Evolutionary conservation across 352 stramenopile genomes (phyloP), one percentile per base, ranked within the genome.

Genomic region (Pythium grandisporangium): DNA sequence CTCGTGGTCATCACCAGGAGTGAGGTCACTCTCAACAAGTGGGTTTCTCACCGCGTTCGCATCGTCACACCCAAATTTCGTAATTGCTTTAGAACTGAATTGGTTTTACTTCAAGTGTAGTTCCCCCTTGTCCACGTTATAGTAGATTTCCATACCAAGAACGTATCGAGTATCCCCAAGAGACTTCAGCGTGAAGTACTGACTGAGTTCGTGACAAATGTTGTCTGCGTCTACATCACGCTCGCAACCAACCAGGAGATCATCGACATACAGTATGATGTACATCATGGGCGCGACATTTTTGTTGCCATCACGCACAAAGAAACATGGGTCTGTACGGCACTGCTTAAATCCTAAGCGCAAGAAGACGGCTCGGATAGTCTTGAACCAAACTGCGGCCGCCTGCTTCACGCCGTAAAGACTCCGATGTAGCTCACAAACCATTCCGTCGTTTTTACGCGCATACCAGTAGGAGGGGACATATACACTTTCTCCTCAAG

Each of bases 341-440:
- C 17, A 36, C 22, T 24, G 39, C 17, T 34, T 13, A 27, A 45
- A 34, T 24, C 39, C 37, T 17, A 43, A 10, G 3, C 16, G 5
- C 10, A 22, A 10, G 21, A 46, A 17, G 14, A 37, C 19, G 8
- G 13, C 40, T 20, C n/a, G n/a, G 30, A 48, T 48, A 12, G 41
- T 48, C 11, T 48, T 23, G 30, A 32, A 38, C 33, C 17, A 20
- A 11, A 38, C 12, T 8, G 14, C 41, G 23, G 16, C 11, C 16
- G 17, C 53, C 37, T 51, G 53, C 27, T 55, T 57, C 0, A 61
- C 30, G 16, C 47, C 53, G 23, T 61, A 61, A 5, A 61, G 37
- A 21, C 29, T 41, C 20, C 37, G 42, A 21, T 41, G 30, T 17
- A 42, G 23, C 10, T 30, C 24, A 23, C n/a, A 25, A 22, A 22